Evolutionary conservation across 495 filamentous ascomycete species (phyloP).

Genomic region (Aspergillus indologenus): DNA sequence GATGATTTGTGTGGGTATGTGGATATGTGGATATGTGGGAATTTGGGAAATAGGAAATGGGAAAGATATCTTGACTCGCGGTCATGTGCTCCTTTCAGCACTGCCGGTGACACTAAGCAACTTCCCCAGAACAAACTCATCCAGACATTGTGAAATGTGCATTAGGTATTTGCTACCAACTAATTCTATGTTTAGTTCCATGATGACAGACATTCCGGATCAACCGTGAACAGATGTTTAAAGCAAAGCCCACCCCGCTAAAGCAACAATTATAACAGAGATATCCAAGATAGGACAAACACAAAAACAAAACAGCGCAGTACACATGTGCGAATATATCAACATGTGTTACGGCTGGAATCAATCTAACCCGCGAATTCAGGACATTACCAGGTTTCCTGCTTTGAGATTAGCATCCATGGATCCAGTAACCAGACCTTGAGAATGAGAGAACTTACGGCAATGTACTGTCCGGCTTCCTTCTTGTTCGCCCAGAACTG

Average conservation of each 20-base stretch:
- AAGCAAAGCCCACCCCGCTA: constrained; percentile 30
- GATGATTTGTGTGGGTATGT: too few relatives aligned
- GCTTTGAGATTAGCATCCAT: not conserved
- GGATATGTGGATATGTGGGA: too few relatives aligned
- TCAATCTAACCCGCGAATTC: constrained; percentile 1
- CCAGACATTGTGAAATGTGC: not conserved
- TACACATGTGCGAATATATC: not conserved
- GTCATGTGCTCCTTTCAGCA: too few relatives aligned
- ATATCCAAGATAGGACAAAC: constrained; percentile 2
- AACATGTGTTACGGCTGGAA: not conserved
- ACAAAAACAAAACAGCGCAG: not conserved
- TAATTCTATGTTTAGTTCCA: constrained; percentile 13
- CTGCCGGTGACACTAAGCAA: too few relatives aligned
- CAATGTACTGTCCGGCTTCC: constrained; percentile 81
- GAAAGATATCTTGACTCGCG: too few relatives aligned
- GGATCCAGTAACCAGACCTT: not conserved
- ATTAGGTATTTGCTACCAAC: constrained; percentile 19
- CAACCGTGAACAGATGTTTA: constrained; percentile 9
- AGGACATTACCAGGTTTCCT: constrained; percentile 38
- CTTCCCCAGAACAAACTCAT: too few relatives aligned
- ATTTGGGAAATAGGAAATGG: too few relatives aligned
- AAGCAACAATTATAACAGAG: constrained; percentile 22
- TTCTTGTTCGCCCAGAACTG: constrained; percentile 81
- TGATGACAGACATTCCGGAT: constrained; percentile 9
- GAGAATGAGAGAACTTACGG: constrained; percentile 53